These are phyloP conservation scores for Pseudogymnoascus sp. DNA, from an alignment of 2,329 filamentous ascomycete species.

Conservation along the genomic window DNA sequence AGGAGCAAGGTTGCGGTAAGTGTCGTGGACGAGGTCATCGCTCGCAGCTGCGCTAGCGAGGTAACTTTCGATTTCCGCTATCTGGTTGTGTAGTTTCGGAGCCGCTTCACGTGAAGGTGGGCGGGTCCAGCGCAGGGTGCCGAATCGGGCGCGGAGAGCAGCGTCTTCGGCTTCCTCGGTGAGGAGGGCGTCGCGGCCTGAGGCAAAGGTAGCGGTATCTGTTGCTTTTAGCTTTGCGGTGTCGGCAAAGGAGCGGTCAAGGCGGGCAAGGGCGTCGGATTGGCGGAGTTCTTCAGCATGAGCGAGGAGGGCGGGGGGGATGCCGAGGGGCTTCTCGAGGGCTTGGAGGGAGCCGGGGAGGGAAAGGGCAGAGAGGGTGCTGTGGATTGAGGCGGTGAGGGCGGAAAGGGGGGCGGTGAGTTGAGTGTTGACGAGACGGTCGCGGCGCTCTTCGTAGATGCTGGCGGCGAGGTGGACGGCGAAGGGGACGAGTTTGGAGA, in stretches of 20 bases:
- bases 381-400: conserved; percentile 71
- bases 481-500: conserved; percentile 87
- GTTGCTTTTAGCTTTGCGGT: conserved; percentile 81
- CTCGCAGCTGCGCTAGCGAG: conserved; percentile 63
- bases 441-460: conserved; percentile 86
- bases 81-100: conserved; percentile 27
- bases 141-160: conserved; percentile 64
- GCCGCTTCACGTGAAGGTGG: conserved; percentile 61
- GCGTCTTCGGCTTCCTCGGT: conserved; percentile 81
- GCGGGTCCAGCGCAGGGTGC: conserved; percentile 77
- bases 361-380: conserved; percentile 71
- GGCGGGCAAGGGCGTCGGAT: conserved; percentile 70
- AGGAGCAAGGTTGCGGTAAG: conserved; percentile 67
- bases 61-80: conserved; percentile 74
- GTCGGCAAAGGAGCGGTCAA: conserved; percentile 75
- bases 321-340: conserved; percentile 83
- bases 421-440: conserved; percentile 80
- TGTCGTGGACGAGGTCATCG: conserved; percentile 58
- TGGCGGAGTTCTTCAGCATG: conserved; percentile 93
- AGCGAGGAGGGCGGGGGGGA: conserved; percentile 76
- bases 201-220: conserved; percentile 70
- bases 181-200: conserved; percentile 69
- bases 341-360: conserved; percentile 90
- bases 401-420: conserved; percentile 78
- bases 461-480: conserved; percentile 91